phyloP scores from a whole-genome alignment of 1,284 basidiomycete genomes.

The Mycena citricolor region DNA sequence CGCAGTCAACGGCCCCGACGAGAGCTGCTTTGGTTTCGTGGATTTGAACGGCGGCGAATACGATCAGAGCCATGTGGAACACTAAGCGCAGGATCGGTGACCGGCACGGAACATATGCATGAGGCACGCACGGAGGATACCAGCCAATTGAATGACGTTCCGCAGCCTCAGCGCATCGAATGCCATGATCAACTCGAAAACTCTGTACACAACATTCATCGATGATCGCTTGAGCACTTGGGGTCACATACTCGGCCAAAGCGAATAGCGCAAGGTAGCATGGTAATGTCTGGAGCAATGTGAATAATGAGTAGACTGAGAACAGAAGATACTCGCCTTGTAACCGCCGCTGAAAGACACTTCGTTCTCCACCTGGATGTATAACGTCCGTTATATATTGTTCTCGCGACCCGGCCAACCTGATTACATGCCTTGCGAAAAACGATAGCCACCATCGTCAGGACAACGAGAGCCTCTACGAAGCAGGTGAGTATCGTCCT shows the following conservation, averaged over 20 bases:
- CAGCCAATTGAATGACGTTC: conserved; percentile 75
- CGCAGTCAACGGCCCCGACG: conserved; percentile 35
- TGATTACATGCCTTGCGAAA: conserved; percentile 48
- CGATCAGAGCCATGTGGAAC: conserved; percentile 71
- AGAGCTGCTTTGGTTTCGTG: conserved; percentile 67
- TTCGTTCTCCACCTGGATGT: conserved; percentile 50
- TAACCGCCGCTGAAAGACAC: conserved; percentile 48
- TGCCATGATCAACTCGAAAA: conserved; percentile 73
- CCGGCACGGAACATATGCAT: not conserved
- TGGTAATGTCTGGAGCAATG: conserved; percentile 62
- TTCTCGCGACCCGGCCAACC: too few species aligned
- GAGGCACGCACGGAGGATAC: conserved; percentile 58
- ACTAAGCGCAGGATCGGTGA: conserved; percentile 38
- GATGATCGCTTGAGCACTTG: not conserved
- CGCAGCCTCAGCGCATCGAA: conserved; percentile 72
- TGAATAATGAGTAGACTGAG: not conserved
- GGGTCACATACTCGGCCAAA: conserved; percentile 64
- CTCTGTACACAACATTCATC: conserved; percentile 35
- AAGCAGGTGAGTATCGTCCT: conserved; percentile 9
- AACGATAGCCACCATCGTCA: conserved; percentile 54
- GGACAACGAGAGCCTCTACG: conserved; percentile 45
- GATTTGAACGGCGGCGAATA: conserved; percentile 73
- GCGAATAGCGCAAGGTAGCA: conserved; percentile 81
- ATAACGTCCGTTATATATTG: too few species aligned
- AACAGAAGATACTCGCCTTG: conserved; percentile 43